Base-by-base conservation (phyloP, 495 filamentous ascomycete species). In the Penicillium antarcticum region DNA sequence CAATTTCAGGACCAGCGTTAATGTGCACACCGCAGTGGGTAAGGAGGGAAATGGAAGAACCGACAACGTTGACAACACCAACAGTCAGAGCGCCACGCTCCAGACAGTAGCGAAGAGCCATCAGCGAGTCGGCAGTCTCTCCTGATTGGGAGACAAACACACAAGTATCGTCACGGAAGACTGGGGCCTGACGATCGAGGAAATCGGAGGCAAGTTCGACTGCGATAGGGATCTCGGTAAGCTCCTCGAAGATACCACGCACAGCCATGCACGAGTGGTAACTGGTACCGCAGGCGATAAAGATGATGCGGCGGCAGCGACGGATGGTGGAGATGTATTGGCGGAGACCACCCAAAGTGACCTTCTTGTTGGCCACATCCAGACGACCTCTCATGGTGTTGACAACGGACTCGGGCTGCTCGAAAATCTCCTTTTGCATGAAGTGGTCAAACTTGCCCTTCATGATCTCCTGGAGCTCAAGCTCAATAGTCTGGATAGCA, bases 401-500 rank as follows among this genome's bases (percentile, higher is more conserved):
- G 74, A 98, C 85, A 51, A 98, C 90, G 5, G 94, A 98, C 75
- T 98, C 94, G 51, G 94, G 94, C 75, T 98, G 94, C 77, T 98
- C 94, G 71, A 97, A 98, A 64, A 98, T 98, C 69, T 98, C 94
- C 80, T 98, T 98, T 69, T 98, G 95, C 94, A 98, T 98, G 80
- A 97, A 98, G 73, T 98, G 94, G 67, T 98, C 94, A 73, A 97
- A 98, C 65, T 92, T 95, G 66, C 94, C 94, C 83, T 97, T 98
- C 94, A 98, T 98, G 71, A 98, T 98, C 76, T 98, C 94, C 77
- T 98, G 94, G 47, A 98, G 85, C 81, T 98, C 90, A 35, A 98
- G 85, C 76, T 98, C 94, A 47, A 98, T 82, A 37, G 94, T 98
- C 78, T 98, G 94, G 70, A 98, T 98, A 45, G 87, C 88, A 63